Evolutionary conservation across 192 early-diverging fungal genomes (phyloP), one percentile per base, ranked within the genome.

Genomic region (Backusella parvicylindrica): DNA sequence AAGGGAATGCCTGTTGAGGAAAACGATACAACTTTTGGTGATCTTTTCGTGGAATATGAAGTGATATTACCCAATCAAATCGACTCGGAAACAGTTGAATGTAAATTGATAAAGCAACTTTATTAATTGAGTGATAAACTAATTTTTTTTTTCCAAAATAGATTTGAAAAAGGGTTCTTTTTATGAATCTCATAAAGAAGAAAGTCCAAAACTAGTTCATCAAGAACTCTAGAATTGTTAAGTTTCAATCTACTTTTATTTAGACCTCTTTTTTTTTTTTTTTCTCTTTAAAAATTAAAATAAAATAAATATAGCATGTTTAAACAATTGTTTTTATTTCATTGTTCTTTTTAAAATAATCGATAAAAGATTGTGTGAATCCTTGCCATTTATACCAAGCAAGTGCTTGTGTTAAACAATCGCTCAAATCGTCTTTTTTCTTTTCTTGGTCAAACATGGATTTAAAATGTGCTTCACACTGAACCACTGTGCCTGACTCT

Each of bases 21-120:
- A 32, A 81, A 81, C 23, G 75, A 85, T 1, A 79, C 82, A 8
- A 86, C 93, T 41, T 78, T 85, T 30, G 95, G 98, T 21, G 87
- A 95, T 71, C 75, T 99, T 49, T 98, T 87, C 82, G 90, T 99
- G 28, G 92, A 97, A 69, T 99, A 98, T 83, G 87, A 84, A 53
- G 91, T 99, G 12, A 84, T 88, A 11, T 92, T 98, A 72, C 98
- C 98, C 33, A 81, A 82, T 1, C 75, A 80, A 36, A 79, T 94
- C 11, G 87, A 89, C n/a, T 31, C 72, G 16, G 66, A 80, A 26
- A 71, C 78, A 4, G 70, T 78, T 60, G 73, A 88, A 73, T 67
- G 87, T 88, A 86, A 64, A 70, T 23, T 40, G 6, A n/a, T 26
- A 70, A 35, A 2, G 11, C 8, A 9, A 7, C 3, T 41, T 50